These are phyloP conservation scores for Tolypocladium tropicale DNA, from an alignment of 2,329 filamentous ascomycete genomes.

Conservation along the genomic window DNA sequence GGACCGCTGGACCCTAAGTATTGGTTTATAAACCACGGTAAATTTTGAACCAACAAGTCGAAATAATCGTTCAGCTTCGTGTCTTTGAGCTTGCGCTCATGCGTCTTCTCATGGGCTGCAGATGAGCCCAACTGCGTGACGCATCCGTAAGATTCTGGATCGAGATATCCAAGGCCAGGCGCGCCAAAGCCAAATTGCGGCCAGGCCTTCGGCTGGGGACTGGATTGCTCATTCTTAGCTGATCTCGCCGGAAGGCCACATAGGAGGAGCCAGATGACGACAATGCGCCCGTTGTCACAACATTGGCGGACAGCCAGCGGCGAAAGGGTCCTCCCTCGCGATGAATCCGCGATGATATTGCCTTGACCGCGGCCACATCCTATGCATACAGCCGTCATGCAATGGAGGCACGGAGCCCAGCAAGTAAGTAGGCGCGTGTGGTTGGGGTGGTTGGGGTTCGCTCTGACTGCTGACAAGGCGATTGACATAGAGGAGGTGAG, in stretches of 20 bases:
- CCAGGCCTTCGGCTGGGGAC: too few species aligned
- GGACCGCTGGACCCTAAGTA: not conserved
- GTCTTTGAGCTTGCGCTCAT: not conserved
- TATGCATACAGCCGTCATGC: not conserved
- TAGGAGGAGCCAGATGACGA: not conserved
- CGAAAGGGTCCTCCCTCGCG: not conserved
- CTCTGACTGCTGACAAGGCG: not conserved
- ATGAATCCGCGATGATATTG: not conserved
- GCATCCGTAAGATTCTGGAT: too few species aligned
- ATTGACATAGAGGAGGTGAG: not conserved
- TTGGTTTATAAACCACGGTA: not conserved
- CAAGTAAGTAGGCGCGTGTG: not conserved
- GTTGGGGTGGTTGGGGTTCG: not conserved
- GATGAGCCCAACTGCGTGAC: not conserved
- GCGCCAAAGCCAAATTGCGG: too few species aligned
- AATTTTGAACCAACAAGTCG: not conserved
- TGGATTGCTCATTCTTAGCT: not conserved
- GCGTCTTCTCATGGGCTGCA: not conserved
- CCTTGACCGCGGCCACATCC: not conserved
- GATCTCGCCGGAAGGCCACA: not conserved
- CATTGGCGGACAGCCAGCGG: not conserved
- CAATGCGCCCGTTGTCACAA: not conserved
- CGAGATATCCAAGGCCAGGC: too few species aligned
- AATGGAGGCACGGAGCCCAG: not conserved
- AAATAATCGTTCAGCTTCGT: not conserved